Base-by-base conservation (phyloP, 1,284 basidiomycete species). In the Trametes hirsuta region DNA sequence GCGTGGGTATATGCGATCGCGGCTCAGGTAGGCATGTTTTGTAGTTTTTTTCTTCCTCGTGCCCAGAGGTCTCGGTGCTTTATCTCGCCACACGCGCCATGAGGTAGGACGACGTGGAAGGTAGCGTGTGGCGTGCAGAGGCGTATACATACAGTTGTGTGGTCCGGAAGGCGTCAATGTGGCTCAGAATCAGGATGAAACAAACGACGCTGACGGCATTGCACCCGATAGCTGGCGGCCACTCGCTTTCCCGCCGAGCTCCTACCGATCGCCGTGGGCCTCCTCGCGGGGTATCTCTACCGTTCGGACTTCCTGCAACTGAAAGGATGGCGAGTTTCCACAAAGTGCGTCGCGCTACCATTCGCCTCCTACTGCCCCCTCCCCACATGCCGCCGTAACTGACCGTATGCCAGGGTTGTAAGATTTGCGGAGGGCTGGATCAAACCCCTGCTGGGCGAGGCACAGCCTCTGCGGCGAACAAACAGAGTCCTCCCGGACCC, bases 221-320 rank as follows among this genome's bases (percentile, higher is more conserved):
- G 34, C 30, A 10, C 25, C 41, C 58, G 34, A 36, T 68, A 95
- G 91, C 81, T 95, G 49, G 81, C 85, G 5, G 75, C 90, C 44
- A 86, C 86, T 18, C 83, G 86, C 40, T 75, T 84, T 1, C 92
- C 91, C 0, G 80, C 85, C 2, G 91, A 91, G 6, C 71, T 82
- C 5, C 75, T 84, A 9, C 83, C 86, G 2, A 80, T 88, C 0
- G 60, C 81, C 30, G 75, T 90, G 36, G 94, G 94, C 25, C 63
- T 94, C 10, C 63, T 90, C 5, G 77, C 86, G 6, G 93, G 94
- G 0, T 80, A 87, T 68, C 76, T 92, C 56, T 95, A 95, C 72
- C 87, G 91, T 47, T 90, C 92, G 12, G 92, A 95, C 72, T 67
- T 91, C 22, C 81, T 89, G 35, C 86, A 86, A 52, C 79, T 95